A percentile compares a stretch with the other conserved stretches of the same genome.
These are phyloP conservation scores for Globisporangium takayamanum DNA, from an alignment of 352 stramenopile species.

Conservation along the genomic window DNA sequence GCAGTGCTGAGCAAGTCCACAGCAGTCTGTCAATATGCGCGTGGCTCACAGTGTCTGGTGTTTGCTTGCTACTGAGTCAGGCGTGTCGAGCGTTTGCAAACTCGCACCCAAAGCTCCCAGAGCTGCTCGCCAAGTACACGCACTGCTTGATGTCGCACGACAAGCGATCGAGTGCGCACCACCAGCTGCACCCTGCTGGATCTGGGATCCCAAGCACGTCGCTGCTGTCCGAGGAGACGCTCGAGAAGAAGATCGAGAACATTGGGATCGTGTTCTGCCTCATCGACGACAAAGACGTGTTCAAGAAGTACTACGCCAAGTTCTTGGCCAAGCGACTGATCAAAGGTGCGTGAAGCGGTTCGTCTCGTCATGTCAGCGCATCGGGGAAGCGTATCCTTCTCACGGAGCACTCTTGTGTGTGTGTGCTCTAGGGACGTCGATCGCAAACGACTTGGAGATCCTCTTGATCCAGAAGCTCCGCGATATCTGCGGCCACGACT, in stretches of 20 bases:
- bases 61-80: slow-evolving; percentile 16
- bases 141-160: slow-evolving; percentile 82
- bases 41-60: not conserved
- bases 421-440: slow-evolving; percentile 34
- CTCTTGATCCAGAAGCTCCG: slow-evolving; percentile 78
- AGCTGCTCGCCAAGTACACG: slow-evolving; percentile 79
- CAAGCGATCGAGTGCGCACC: slow-evolving; percentile 21
- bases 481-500: slow-evolving; percentile 80
- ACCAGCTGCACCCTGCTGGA: slow-evolving; percentile 18
- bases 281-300: slow-evolving; percentile 87
- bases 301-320: slow-evolving; percentile 88
- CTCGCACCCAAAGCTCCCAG: slow-evolving; percentile 67
- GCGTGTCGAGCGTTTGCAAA: slow-evolving; percentile 83
- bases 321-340: slow-evolving; percentile 80
- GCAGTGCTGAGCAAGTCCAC: not conserved
- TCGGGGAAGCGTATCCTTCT: too few species aligned
- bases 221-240: slow-evolving; percentile 38
- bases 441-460: slow-evolving; percentile 72
- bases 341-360: slow-evolving; percentile 40
- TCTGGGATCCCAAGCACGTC: slow-evolving; percentile 22
- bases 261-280: slow-evolving; percentile 82
- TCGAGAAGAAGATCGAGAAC: slow-evolving; percentile 79
- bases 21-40: not conserved
- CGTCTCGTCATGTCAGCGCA: not conserved
- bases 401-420: not conserved